Percentiles rank a stretch among this genome's conserved stretches.
Conservation (phyloP, 306 rosid genomes). For the Carpinus viminea region DNA sequence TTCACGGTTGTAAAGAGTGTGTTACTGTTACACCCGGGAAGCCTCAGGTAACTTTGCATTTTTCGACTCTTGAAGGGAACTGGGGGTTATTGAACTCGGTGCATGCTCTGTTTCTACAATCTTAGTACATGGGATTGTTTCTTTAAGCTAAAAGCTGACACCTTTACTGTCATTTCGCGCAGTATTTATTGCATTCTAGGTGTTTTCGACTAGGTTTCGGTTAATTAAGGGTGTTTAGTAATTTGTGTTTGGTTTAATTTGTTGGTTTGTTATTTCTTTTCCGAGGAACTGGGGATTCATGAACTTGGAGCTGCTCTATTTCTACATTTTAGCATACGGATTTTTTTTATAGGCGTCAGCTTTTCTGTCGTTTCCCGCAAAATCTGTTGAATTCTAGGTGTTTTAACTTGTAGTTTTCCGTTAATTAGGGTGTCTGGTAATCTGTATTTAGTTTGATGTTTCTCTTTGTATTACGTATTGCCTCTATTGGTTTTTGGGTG, state of each 20-base stretch:
- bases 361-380: no score
- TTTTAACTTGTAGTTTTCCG: no score
- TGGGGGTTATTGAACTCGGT: constrained; percentile 3
- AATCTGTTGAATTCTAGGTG: no score
- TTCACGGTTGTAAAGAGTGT: constrained; percentile 70
- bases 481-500: neutral
- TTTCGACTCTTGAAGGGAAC: neutral
- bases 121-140: constrained; percentile 11
- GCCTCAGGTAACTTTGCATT: constrained; percentile 56
- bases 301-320: neutral
- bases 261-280: no score
- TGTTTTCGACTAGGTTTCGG: neutral
- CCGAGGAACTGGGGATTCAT: no score
- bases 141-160: neutral
- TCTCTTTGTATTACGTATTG: neutral
- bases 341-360: neutral
- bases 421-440: no score
- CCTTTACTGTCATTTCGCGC: neutral
- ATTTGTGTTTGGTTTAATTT: neutral
- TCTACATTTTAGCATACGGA: neutral
- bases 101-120: neutral
- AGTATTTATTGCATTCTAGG: neutral
- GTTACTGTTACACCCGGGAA: constrained; percentile 54
- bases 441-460: neutral
- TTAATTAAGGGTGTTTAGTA: neutral